Conservation (phyloP, 2,329 filamentous ascomycete species). For the Alternaria brassicicola region DNA sequence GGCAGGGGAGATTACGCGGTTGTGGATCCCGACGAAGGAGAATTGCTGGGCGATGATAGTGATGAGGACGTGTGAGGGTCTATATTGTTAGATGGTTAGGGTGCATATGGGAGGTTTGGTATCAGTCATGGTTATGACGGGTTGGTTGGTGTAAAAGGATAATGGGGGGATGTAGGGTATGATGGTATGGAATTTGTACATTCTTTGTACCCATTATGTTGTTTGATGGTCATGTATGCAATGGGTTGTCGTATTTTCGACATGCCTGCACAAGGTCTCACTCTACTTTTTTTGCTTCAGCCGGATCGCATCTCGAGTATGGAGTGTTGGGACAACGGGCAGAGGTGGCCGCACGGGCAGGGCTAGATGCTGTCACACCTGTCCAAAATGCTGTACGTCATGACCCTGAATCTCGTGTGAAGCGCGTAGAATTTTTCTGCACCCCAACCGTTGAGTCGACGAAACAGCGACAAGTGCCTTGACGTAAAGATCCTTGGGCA, state of each 20-base stretch:
- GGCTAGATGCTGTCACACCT: not conserved
- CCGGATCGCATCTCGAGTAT: not conserved
- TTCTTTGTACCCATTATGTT: not conserved
- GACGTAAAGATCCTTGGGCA: not conserved
- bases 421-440: constrained; percentile 1
- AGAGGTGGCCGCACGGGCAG: not conserved
- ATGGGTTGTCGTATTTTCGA: not conserved
- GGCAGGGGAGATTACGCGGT: constrained; percentile 85
- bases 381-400: not conserved
- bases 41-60: constrained; percentile 89
- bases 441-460: not conserved
- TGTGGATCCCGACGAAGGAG: constrained; percentile 92
- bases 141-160: not conserved
- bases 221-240: not conserved
- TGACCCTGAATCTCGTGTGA: not conserved
- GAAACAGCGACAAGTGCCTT: not conserved
- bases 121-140: not conserved
- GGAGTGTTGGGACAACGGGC: not conserved
- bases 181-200: not conserved
- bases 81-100: not conserved
- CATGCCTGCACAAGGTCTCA: not conserved
- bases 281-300: not conserved
- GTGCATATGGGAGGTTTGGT: not conserved
- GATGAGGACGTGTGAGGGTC: constrained; percentile 75
- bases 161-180: not conserved